A percentile compares a stretch with the other conserved stretches of the same genome.
These are phyloP conservation scores for Rutstroemia sydowiana DNA, from an alignment of 2,329 filamentous ascomycete species.

Conservation along the genomic window DNA sequence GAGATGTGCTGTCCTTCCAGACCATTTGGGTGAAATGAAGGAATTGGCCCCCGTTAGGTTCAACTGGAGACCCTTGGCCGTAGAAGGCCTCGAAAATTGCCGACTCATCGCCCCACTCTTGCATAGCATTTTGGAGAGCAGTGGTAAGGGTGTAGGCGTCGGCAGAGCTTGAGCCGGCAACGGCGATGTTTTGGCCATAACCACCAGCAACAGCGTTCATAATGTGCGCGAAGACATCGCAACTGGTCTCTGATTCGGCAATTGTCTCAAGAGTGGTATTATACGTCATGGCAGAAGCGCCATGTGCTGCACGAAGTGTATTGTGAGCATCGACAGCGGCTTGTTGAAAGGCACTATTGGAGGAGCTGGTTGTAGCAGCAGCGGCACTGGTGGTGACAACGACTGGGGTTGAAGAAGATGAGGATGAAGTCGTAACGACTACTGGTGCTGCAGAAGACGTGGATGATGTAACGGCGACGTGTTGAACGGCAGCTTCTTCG, in stretches of 20 bases:
- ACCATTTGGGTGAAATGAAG: slow-evolving; percentile 67
- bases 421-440: not conserved
- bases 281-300: slow-evolving; percentile 58
- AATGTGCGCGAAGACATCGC: slow-evolving; percentile 69
- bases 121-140: slow-evolving; percentile 58
- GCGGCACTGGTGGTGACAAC: slow-evolving; percentile 2
- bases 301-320: slow-evolving; percentile 77
- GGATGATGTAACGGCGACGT: too few species aligned
- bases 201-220: slow-evolving; percentile 59
- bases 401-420: not conserved
- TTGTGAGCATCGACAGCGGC: slow-evolving; percentile 54
- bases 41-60: slow-evolving; percentile 26
- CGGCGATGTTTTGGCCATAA: slow-evolving; percentile 88
- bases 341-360: slow-evolving; percentile 11
- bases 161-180: slow-evolving; percentile 35
- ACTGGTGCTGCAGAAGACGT: not conserved
- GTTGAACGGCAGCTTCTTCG: too few species aligned
- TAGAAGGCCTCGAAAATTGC: slow-evolving; percentile 50
- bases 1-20: slow-evolving; percentile 53
- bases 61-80: slow-evolving; percentile 48
- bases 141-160: slow-evolving; percentile 41
- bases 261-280: slow-evolving; percentile 53
- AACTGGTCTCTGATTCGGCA: slow-evolving; percentile 55
- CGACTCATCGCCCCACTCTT: slow-evolving; percentile 84
- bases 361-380: slow-evolving; percentile 11